These are phyloP conservation scores for Chlorophyllum brunneum DNA, from an alignment of 768 basidiomycete species.

Conservation along the genomic window DNA sequence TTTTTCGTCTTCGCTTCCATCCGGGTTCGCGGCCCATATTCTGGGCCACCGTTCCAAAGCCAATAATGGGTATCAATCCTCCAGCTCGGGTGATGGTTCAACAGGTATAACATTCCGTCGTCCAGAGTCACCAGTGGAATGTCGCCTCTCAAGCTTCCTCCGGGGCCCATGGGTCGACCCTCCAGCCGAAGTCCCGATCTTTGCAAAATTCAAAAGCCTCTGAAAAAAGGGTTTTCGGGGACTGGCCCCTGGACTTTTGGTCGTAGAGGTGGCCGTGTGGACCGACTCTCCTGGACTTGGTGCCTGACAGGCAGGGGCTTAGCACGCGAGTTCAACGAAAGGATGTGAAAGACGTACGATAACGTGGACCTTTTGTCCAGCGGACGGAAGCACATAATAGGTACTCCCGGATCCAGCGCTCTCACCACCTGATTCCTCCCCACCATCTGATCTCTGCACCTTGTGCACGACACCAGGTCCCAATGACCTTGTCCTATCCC, in stretches of 20 bases:
- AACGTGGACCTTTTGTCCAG: conserved; percentile 72
- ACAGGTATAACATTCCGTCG: conserved; percentile 10
- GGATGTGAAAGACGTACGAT: conserved; percentile 47
- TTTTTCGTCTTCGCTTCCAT: background rate
- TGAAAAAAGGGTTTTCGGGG: conserved; percentile 56
- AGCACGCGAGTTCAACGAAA: conserved; percentile 16
- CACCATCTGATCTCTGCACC: conserved; percentile 10
- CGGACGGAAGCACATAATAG: conserved; percentile 68
- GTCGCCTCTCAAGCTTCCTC: conserved; percentile 43
- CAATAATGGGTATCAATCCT: background rate
- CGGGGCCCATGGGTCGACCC: conserved; percentile 23
- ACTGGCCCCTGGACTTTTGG: conserved; percentile 47
- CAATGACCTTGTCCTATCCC: conserved; percentile 17
- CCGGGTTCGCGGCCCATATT: background rate
- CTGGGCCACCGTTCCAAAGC: background rate
- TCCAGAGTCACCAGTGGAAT: conserved; percentile 40
- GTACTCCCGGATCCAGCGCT: conserved; percentile 60
- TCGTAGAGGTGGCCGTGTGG: conserved; percentile 55
- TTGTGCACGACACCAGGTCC: conserved; percentile 15
- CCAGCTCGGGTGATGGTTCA: background rate
- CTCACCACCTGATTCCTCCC: conserved; percentile 25
- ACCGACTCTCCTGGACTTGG: conserved; percentile 48
- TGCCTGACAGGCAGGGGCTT: conserved; percentile 24
- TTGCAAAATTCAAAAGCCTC: conserved; percentile 50
- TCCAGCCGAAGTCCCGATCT: conserved; percentile 32